Evolutionary conservation across 2,329 filamentous ascomycete species (phyloP), one percentile per base, ranked within the genome.

Genomic region (Colletotrichum graminicola): DNA sequence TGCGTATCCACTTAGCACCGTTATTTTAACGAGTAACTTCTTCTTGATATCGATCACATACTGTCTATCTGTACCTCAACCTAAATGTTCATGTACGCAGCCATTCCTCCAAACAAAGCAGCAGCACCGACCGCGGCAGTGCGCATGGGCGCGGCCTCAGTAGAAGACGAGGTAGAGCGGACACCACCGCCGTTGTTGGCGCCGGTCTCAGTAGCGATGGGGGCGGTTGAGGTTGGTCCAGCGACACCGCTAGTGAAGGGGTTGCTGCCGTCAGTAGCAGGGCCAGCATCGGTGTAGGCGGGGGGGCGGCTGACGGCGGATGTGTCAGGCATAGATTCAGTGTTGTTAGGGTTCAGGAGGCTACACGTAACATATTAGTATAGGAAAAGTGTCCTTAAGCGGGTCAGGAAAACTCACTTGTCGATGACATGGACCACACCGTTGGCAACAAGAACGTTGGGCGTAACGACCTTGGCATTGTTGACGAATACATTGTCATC

Each of bases 401-500:
- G 3, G 18, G 8, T 2, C 23, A 57, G 21, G 21, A 2, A 79
- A 1, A 49, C 84, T 77, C 79, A 87, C 87, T 83, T 82, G 76
- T 92, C 88, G 47, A 90, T 82, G 18, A 90, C 81, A 74, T 90
- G 88, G 3, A 89, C 78, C 1, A 90, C 88, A 34, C 89, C 88
- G 73, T 90, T 90, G 41, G 81, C 81, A 14, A 86, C 78, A 6
- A 90, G 78, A 2, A 88, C 79, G 75, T 90, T 83, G 1, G 84
- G 78, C 2, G 81, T 78, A 2, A 86, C 79, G 41, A 90, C 82
- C 72, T 82, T 81, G 3, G 88, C 88, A 57, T 89, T 81, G 18
- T 80, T 84, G 6, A 89, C 72, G 55, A 81, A 80, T 16, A 84
- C 83, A 43, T 41, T 60, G 4, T 88, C 86, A 73, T 89, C 82